Evolutionary conservation across 2,329 filamentous ascomycete species (phyloP).

Genomic region (Paecilomyces sp.): DNA sequence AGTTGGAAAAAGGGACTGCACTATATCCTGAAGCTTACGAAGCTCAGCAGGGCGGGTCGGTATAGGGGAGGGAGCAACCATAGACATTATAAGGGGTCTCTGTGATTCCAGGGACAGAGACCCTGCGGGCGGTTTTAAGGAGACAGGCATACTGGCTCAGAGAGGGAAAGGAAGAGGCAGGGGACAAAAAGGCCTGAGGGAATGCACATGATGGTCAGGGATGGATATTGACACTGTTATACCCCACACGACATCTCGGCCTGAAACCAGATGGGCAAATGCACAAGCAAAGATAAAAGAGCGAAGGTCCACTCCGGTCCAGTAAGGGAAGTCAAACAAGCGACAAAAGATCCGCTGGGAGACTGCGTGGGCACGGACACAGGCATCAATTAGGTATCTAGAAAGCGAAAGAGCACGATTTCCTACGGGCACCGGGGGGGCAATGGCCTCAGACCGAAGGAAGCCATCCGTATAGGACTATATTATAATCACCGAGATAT

Average conservation of each 20-base stretch:
- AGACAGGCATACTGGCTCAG: not conserved
- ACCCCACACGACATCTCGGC: not conserved
- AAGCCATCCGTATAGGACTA: not conserved
- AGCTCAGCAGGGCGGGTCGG: constrained; percentile 10
- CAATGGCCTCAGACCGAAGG: not conserved
- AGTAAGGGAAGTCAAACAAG: not conserved
- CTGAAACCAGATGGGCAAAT: not conserved
- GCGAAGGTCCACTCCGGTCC: not conserved
- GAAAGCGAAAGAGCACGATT: not conserved
- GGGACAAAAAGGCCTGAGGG: not conserved
- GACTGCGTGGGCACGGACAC: not conserved
- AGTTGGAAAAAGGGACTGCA: constrained; percentile 24
- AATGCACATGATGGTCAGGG: not conserved
- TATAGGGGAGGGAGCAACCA: not conserved
- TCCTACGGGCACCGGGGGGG: not conserved
- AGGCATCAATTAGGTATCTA: not conserved
- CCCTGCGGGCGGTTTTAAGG: not conserved
- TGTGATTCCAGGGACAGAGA: constrained; percentile 4
- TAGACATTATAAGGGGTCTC: constrained; percentile 2
- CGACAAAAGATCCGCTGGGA: not conserved
- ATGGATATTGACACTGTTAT: not conserved
- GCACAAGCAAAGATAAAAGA: not conserved
- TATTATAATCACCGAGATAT: not conserved
- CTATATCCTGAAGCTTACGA: constrained; percentile 18
- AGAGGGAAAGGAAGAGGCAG: not conserved